Base-by-base conservation (phyloP, 192 early-diverging fungal species). In the Backusella macrospora region DNA sequence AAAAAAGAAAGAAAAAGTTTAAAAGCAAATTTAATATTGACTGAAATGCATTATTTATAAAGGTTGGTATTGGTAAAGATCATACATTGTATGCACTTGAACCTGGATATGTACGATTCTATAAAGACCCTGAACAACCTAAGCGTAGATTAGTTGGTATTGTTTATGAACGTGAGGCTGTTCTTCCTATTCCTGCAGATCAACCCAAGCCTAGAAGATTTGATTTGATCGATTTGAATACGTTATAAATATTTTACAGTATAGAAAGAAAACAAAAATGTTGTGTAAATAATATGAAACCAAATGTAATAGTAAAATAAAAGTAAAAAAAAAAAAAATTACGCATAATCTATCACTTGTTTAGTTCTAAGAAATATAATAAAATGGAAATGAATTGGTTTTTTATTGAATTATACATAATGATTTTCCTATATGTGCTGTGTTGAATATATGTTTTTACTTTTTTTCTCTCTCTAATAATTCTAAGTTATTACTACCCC, bases 41-140 rank as follows among this genome's bases (percentile, higher is more conserved):
- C 38, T 38, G 21, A 5, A 26, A 59, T 34, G 29, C 0, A 26
- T 26, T 59, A 26, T 59, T 26, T 59, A 59, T 29, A 65, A 64
- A 85, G 85, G 83, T 89, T 26, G 89, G 86, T 12, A 88, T 91
- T 65, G 93, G 93, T 69, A 89, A 89, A 72, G 93, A 94, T 80
- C 90, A 91, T 78, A 94, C 93, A 12, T 76, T 93, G 47, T 93
- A 80, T 79, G 93, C 93, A 13, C 69, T 88, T 45, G 83, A 88
- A 62, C 87, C 90, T 0, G 93, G 93, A 8, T 92, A 83, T 67
- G 91, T 94, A 12, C 87, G 86, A 74, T 90, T 93, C 46, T 94
- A 94, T 70, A 83, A 81, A 46, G 87, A 92, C 64, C 87, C 84
- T 23, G 76, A 62, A 68, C 85, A 86, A 52, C 83, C 84, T 65